A percentile compares a stretch with the other conserved stretches of the same genome.
phyloP scores from a whole-genome alignment of 2,329 filamentous ascomycete genomes.

The Atkinsonella hypoxylon region DNA sequence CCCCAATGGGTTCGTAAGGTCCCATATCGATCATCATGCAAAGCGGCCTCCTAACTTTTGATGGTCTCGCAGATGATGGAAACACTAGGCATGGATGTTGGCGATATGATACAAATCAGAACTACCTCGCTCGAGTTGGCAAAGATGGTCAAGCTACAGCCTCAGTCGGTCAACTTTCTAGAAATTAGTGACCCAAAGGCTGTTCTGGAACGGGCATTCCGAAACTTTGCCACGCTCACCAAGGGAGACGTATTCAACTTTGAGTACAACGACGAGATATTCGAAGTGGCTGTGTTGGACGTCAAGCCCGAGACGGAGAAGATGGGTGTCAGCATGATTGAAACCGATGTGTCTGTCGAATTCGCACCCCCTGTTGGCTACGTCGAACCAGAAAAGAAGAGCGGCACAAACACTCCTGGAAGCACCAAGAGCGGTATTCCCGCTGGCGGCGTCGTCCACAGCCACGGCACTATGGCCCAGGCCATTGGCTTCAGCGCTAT shows the following conservation, averaged over 20 bases:
- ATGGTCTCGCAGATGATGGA: constrained; percentile 65
- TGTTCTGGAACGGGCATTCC: constrained; percentile 90
- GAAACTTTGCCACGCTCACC: constrained; percentile 87
- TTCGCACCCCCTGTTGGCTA: constrained; percentile 93
- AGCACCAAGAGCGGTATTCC: constrained; percentile 54
- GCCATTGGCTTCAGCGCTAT: constrained; percentile 95
- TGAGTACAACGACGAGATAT: constrained; percentile 87
- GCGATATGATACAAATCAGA: constrained; percentile 89
- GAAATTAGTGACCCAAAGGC: constrained; percentile 97
- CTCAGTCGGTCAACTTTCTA: constrained; percentile 84
- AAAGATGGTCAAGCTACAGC: constrained; percentile 89
- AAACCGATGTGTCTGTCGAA: constrained; percentile 93
- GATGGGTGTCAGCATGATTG: constrained; percentile 84
- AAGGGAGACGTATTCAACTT: constrained; percentile 95
- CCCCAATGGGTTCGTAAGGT: constrained; percentile 68
- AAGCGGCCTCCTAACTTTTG: not conserved
- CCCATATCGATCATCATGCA: not conserved
- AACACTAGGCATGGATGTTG: constrained; percentile 76
- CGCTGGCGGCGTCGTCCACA: constrained; percentile 63
- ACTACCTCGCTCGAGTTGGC: constrained; percentile 87
- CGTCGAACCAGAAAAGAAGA: constrained; percentile 67
- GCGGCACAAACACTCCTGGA: constrained; percentile 77
- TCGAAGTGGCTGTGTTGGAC: constrained; percentile 86
- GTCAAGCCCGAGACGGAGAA: constrained; percentile 76
- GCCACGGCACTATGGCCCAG: constrained; percentile 88